Evolutionary conservation across 495 filamentous ascomycete species (phyloP).

Genomic region (Podospora conica): DNA sequence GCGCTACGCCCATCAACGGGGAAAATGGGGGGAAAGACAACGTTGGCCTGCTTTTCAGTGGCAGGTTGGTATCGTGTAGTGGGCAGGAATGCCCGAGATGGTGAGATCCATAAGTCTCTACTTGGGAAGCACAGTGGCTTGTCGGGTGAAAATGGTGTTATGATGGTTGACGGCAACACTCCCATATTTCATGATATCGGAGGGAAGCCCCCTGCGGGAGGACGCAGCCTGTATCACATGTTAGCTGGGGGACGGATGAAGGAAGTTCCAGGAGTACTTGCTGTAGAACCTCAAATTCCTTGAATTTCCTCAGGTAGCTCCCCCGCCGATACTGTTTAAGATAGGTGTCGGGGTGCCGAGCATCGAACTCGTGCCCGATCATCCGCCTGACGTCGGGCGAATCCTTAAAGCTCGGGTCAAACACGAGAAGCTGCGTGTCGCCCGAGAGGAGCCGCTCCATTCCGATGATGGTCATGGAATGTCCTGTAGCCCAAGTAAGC

Average conservation of each 20-base stretch:
- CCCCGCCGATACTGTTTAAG: conserved; percentile 69
- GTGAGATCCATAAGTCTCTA: not conserved
- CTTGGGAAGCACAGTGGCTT: not conserved
- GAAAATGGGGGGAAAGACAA: not conserved
- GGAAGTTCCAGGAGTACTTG: conserved; percentile 36
- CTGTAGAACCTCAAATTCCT: conserved; percentile 73
- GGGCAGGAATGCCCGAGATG: not conserved
- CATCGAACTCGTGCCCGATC: conserved; percentile 40
- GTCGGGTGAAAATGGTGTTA: not conserved
- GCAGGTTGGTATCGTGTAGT: not conserved
- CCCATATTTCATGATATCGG: not conserved
- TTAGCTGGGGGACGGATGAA: not conserved
- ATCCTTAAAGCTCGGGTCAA: conserved; percentile 82
- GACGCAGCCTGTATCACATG: not conserved
- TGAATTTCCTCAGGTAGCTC: conserved; percentile 61
- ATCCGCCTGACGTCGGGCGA: conserved; percentile 54
- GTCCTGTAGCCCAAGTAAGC: conserved; percentile 44
- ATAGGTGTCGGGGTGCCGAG: conserved; percentile 45
- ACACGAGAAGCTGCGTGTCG: conserved; percentile 67
- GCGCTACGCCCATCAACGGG: not conserved
- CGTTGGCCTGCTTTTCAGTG: not conserved
- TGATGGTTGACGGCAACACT: not conserved
- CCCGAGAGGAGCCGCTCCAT: conserved; percentile 66
- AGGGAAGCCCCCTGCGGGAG: conserved; percentile 2
- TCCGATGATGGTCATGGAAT: conserved; percentile 89